Percentiles rank a stretch among this genome's conserved stretches.
phyloP scores from a whole-genome alignment of 129 eudicot species.

The Kitagawia praeruptora region DNA sequence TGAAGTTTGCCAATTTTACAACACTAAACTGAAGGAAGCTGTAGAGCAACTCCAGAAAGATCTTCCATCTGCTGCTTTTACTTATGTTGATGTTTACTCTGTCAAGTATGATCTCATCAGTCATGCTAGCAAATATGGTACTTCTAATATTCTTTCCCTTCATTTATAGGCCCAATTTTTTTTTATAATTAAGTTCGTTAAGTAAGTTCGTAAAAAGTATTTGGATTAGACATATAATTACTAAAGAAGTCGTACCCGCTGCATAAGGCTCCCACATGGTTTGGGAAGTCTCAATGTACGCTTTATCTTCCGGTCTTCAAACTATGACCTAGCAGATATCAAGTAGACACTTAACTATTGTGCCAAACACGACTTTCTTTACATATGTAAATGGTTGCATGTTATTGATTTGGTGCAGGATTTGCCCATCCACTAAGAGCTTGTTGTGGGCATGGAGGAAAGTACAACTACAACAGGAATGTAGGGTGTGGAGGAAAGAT shows the following conservation, averaged over 20 bases:
- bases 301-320: background rate
- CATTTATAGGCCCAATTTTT: background rate
- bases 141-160: background rate
- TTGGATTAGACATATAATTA: no score
- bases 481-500: constrained; percentile 46
- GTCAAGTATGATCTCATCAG: constrained; percentile 58
- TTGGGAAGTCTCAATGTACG: no score
- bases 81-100: constrained; percentile 67
- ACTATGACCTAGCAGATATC: background rate
- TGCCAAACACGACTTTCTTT: background rate
- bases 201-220: no score
- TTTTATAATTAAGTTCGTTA: no score
- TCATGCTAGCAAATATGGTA: constrained; percentile 47
- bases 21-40: constrained; percentile 33
- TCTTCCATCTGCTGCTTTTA: constrained; percentile 45
- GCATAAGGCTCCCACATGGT: no score
- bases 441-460: constrained; percentile 60
- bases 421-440: constrained; percentile 42
- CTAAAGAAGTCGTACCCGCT: no score
- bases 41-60: constrained; percentile 47
- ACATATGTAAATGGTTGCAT: background rate
- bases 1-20: constrained; percentile 52
- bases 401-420: constrained; percentile 22
- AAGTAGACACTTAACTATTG: background rate
- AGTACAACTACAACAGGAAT: constrained; percentile 41